Evolutionary conservation across 257 asterid species (phyloP).

Genomic region (Gardenia jasminoides): DNA sequence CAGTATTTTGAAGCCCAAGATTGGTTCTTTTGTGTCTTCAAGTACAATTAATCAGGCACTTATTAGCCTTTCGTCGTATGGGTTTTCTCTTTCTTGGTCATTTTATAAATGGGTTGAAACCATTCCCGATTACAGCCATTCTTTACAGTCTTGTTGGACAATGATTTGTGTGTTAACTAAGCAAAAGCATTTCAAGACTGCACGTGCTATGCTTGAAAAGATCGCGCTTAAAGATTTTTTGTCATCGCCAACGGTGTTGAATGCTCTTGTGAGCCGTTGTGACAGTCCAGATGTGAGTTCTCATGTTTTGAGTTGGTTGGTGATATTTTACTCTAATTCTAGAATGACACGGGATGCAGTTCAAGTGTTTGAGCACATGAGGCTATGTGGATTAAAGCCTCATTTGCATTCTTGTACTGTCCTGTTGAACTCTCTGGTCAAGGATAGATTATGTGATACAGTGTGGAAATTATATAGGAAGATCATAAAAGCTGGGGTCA

Average conservation of each 20-base stretch:
- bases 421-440: constrained; percentile 75
- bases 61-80: constrained; percentile 40
- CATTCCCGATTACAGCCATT: constrained; percentile 62
- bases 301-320: constrained; percentile 88
- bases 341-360: constrained; percentile 68
- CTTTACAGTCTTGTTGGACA: constrained; percentile 73
- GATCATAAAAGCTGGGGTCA: constrained; percentile 64
- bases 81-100: constrained; percentile 52
- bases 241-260: constrained; percentile 81
- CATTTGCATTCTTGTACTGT: constrained; percentile 83
- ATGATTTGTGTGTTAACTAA: constrained; percentile 75
- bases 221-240: constrained; percentile 68
- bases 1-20: constrained; percentile 59
- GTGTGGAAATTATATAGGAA: constrained; percentile 72
- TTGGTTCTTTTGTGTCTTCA: constrained; percentile 59
- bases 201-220: constrained; percentile 61
- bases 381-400: constrained; percentile 58
- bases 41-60: constrained; percentile 54
- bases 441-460: constrained; percentile 60
- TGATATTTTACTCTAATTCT: constrained; percentile 70
- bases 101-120: constrained; percentile 85
- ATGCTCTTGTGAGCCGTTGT: constrained; percentile 46
- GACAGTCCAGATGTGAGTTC: constrained; percentile 60
- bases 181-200: constrained; percentile 62
- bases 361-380: constrained; percentile 87